Base-by-base conservation (phyloP, 129 eudicot species). In the Lonicera japonica region DNA sequence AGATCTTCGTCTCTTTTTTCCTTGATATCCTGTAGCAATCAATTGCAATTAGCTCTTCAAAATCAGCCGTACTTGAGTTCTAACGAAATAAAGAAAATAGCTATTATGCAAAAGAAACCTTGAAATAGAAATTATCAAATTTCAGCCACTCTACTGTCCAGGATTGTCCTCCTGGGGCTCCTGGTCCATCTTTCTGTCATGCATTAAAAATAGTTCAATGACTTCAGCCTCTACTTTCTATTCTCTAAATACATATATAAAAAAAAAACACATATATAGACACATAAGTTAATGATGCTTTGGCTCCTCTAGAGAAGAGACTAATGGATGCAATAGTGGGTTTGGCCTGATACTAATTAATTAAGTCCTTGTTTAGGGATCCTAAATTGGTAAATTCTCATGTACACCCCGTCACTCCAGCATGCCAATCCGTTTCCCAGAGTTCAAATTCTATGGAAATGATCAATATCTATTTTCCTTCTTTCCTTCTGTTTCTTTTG, bases 141-240 rank as follows among this genome's bases (percentile, higher is more conserved):
- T 86, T 85, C 64, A 92, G 81, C 99, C 99, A 92, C 78, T 88
- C 76, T 29, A 15, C 95, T 8, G 99, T 92, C 99, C 99, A 92
- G 39, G 99, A 92, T 67, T 92, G 96, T 29, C 99, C 99, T 64
- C 99, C 99, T 19, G 99, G 99, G 16, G 96, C 95, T 72, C 99
- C 99, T 45, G 99, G 99, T 63, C 99, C 99, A n/a, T 92, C 96
- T 88, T 92, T 92, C 99, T 92, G 95, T 78, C 50, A 79, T 46
- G 67, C 25, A 50, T 65, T 22, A 58, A 70, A 58, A 58, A 61
- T 58, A 25, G 54, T 69, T 34, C 41, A 60, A 45, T 17, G 1
- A 60, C 21, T 15, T 52, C 57, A 61, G 29, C 41, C 38, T 34
- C 46, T n/a, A 58, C 1, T 29, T 29, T 29, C 6, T 29, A 1